Evolutionary conservation across 768 basidiomycete species (phyloP), one percentile per base, ranked within the genome.

Genomic region (Rhodotorula graminis): DNA sequence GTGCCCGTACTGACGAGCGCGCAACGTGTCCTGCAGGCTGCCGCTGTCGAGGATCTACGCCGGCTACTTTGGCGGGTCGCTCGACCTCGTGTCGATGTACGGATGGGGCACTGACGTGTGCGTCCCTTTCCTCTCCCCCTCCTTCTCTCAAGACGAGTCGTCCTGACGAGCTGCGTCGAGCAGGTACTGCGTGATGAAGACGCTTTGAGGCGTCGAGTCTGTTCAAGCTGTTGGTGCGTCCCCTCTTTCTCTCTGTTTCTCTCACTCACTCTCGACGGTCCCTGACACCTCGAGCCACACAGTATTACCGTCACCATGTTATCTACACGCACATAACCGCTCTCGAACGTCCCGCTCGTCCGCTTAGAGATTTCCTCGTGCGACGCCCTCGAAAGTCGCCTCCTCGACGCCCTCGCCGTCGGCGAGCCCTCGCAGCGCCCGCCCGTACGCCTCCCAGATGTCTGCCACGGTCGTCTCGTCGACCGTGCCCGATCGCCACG

Each of bases 21-120:
- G 31, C 37, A 9, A n/a, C n/a, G 55, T 64, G 4, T 53, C 23
- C 49, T 10, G 15, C 75, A 76, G 78, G 11, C 71, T 77, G 14
- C 66, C 80, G 47, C 70, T 77, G 23, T 77, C 77, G 23, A 70
- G 76, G 21, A 66, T 75, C 46, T 72, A 77, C 27, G 71, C 69
- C 65, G 88, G 87, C 74, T 93, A 93, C 80, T 94, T 94, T 77
- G 91, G 92, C 18, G 92, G 92, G 27, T 88, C 88, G 10, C 83
- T 94, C 37, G 89, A 93, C 75, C 82, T 95, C 56, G 86, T 90
- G 71, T 88, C 89, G 2, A 80, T 94, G 59, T 89, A 92, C 79
- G 90, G 91, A 19, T 92, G 90, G 90, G 91, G 90, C 86, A 77
- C 79, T 85, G 80, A 52, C 25, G 61, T 61, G 61, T 61, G 46